Conservation (phyloP, 1,284 basidiomycete species). For the Ceratobasidium papillatum region DNA sequence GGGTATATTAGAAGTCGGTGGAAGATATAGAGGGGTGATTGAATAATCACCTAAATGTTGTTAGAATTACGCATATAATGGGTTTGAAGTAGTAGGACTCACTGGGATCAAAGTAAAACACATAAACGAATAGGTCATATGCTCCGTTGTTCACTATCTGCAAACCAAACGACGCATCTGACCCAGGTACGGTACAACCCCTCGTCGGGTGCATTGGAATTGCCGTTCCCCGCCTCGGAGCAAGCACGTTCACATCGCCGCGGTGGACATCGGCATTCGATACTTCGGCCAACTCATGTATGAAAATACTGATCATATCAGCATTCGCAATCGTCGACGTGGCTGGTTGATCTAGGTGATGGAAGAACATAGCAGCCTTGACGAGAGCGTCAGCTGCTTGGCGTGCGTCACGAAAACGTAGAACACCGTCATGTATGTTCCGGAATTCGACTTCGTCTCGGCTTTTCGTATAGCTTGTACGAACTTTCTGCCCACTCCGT, state of each 20-base stretch:
- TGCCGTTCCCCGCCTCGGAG: not conserved
- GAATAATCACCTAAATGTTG: conserved; percentile 14
- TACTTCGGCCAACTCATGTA: conserved; percentile 2
- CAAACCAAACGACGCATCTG: conserved; percentile 16
- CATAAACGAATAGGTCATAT: conserved; percentile 9
- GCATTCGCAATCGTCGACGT: not conserved
- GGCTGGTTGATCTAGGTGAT: conserved; percentile 18
- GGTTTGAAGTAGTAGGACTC: not conserved
- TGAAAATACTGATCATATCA: not conserved
- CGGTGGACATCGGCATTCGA: not conserved
- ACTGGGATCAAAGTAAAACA: conserved; percentile 39
- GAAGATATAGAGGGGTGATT: conserved; percentile 19
- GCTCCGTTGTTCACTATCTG: not conserved
- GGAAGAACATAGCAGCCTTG: conserved; percentile 31
- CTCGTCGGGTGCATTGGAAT: conserved; percentile 6
- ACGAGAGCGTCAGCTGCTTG: not conserved
- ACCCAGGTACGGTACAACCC: not conserved
- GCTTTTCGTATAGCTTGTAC: not conserved
- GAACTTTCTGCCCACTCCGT: not conserved
- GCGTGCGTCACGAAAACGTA: not conserved
- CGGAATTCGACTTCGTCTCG: not conserved
- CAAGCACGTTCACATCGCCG: not conserved
- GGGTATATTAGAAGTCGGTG: conserved; percentile 4
- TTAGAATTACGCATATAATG: not conserved
- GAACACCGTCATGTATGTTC: not conserved